Evolutionary conservation across 192 early-diverging fungal species (phyloP).

Genomic region (Backusella parvicylindrica): DNA sequence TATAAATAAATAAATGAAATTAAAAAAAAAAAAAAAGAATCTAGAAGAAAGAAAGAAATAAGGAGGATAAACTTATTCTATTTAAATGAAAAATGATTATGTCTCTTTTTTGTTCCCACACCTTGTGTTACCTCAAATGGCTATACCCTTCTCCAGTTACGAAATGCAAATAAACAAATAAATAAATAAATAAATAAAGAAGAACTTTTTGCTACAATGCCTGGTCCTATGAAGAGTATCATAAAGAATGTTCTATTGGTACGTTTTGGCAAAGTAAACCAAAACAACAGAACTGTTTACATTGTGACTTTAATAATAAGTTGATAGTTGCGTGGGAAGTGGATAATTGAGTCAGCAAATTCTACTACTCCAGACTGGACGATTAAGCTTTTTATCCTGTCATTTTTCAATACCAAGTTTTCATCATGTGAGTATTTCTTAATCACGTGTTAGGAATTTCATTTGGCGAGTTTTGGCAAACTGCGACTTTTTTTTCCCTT

Average conservation of each 20-base stretch:
- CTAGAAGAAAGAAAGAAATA: background rate
- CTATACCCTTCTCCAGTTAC: background rate
- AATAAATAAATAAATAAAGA: no score
- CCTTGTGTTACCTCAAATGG: background rate
- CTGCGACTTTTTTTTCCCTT: background rate
- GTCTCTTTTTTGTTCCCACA: background rate
- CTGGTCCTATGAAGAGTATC: background rate
- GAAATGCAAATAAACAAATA: background rate
- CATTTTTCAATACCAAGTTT: background rate
- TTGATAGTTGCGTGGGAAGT: background rate
- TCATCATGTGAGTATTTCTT: background rate
- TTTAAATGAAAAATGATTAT: background rate
- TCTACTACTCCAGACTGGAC: no score
- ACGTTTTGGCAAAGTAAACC: background rate
- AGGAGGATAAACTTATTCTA: background rate
- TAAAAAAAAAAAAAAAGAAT: background rate
- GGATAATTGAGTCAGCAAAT: background rate
- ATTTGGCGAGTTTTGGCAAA: background rate
- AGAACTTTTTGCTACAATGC: background rate
- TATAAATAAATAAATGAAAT: background rate
- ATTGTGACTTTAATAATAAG: background rate
- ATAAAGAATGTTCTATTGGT: background rate
- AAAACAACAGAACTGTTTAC: background rate
- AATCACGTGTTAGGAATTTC: background rate
- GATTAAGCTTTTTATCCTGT: background rate